Evolutionary conservation across 1,139 yeast species (phyloP), one percentile per base, ranked within the genome.

Genomic region (Eremothecium coryli): DNA sequence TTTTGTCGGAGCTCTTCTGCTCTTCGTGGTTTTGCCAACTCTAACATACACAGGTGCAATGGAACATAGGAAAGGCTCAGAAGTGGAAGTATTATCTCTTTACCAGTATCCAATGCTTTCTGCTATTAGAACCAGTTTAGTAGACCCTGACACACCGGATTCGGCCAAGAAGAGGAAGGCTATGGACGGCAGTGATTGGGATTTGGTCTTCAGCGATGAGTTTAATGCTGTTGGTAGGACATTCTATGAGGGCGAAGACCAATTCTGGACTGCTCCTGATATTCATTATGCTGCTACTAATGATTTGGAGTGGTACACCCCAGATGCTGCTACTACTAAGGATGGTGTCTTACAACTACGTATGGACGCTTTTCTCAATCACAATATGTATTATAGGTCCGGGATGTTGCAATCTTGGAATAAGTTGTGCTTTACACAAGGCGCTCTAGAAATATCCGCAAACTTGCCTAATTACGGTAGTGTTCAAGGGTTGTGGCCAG

Each of bases 401-500:
- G 94, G 85, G 11, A 82, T 84, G 94, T 49, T 84, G 12, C 94
- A 84, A 59, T 64, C 75, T 26, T 84, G 95, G 95, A 84, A 84
- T 57, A 72, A 78, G 54, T 40, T 84, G 50, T 84, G 95, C 56
- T 81, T 79, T 49, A 76, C 85, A 9, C 82, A 82, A 55, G 94
- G 94, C 4, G 55, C 65, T 29, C 48, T 84, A 21, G 90, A 80
- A 52, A 68, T 79, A 8, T 73, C 82, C 5, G 85, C 82, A 1
- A 66, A 71, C 44, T 59, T 84, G 40, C 90, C 94, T 12, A 79
- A 80, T 39, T 71, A 68, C 42, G 88, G 88, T 43, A 63, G 71
- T 38, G 66, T 75, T 17, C 66, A 75, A 7, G 94, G 94, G 27
- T 62, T 82, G 38, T 84, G 95, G 95, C 95, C 95, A 1, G 95